Conservation (phyloP, 73 alveolate species). For the Stentor roeselii region DNA sequence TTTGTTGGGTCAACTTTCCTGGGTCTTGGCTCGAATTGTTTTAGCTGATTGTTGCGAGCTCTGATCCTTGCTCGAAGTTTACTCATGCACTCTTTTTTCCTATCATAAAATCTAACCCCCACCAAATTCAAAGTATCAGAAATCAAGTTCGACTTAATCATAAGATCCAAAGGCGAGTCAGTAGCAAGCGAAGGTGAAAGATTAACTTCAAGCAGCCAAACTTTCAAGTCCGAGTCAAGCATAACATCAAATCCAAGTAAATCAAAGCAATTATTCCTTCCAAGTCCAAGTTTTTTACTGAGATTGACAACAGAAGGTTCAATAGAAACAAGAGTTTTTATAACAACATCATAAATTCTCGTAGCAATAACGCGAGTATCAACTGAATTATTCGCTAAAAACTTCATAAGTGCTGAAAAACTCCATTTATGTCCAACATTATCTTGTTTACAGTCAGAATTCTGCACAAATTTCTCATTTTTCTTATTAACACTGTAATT, state of each 20-base stretch:
- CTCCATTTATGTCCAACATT: conserved; percentile 82
- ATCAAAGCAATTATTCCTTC: conserved; percentile 77
- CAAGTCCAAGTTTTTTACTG: conserved; percentile 39
- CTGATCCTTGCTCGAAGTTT: conserved; percentile 53
- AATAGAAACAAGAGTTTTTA: conserved; percentile 63
- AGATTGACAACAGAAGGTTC: conserved; percentile 50
- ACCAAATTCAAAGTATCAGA: conserved; percentile 77
- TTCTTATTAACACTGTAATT: conserved; percentile 56
- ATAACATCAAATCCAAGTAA: conserved; percentile 79
- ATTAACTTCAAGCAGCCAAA: conserved; percentile 86
- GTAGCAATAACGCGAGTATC: conserved; percentile 64
- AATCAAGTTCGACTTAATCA: conserved; percentile 64
- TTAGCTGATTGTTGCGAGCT: background rate
- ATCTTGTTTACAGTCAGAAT: conserved; percentile 41
- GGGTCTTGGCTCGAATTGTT: too few species aligned
- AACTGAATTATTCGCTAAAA: conserved; percentile 65
- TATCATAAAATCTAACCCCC: conserved; percentile 56
- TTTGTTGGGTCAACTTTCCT: too few species aligned
- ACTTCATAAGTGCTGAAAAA: conserved; percentile 55
- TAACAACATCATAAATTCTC: conserved; percentile 74
- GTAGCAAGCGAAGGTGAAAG: conserved; percentile 77
- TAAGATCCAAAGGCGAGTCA: conserved; percentile 67
- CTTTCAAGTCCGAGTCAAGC: conserved; percentile 68
- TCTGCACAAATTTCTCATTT: conserved; percentile 45
- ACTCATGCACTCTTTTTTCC: conserved; percentile 53